A percentile compares a stretch with the other conserved stretches of the same genome.
Evolutionary conservation across 495 filamentous ascomycete species (phyloP).

Genomic region (Extremus antarcticus): DNA sequence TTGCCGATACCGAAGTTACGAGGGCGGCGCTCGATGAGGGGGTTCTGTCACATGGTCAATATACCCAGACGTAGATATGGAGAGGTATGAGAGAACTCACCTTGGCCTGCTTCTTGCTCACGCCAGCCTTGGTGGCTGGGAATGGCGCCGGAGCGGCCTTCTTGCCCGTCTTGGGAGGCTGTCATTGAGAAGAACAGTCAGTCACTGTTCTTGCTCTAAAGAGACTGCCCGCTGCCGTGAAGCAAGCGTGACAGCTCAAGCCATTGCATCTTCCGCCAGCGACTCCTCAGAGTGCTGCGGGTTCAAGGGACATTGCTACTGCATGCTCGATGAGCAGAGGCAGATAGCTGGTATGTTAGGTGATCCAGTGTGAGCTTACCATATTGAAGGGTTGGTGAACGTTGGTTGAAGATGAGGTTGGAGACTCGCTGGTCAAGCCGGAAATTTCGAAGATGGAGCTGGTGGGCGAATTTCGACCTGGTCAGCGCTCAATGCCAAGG

Average conservation of each 20-base stretch:
- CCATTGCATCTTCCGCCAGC: slow-evolving; percentile 13
- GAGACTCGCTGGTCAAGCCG: neutral
- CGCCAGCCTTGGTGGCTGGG: slow-evolving; percentile 82
- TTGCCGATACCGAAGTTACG: slow-evolving; percentile 99
- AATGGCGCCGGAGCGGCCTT: slow-evolving; percentile 92
- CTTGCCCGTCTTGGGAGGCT: slow-evolving; percentile 96
- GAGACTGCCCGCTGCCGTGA: slow-evolving; percentile 13
- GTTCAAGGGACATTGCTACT: slow-evolving; percentile 14
- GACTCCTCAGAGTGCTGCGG: slow-evolving; percentile 12
- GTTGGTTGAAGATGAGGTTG: neutral
- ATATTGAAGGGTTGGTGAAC: slow-evolving; percentile 11
- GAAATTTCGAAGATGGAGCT: neutral
- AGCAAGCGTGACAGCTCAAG: slow-evolving; percentile 16
- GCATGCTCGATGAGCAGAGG: slow-evolving; percentile 20
- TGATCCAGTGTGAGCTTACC: slow-evolving; percentile 9
- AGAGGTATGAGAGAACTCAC: slow-evolving; percentile 47
- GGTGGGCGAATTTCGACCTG: too few relatives aligned
- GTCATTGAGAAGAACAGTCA: slow-evolving; percentile 82
- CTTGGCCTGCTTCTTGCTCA: slow-evolving; percentile 88
- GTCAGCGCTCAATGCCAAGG: too few relatives aligned
- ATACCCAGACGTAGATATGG: slow-evolving; percentile 14
- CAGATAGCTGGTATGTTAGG: slow-evolving; percentile 7
- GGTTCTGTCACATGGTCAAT: slow-evolving; percentile 57
- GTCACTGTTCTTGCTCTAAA: slow-evolving; percentile 23
- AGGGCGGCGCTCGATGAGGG: slow-evolving; percentile 92